Conservation (phyloP, 106 monocot genomes). For the Dendrobium catenatum region DNA sequence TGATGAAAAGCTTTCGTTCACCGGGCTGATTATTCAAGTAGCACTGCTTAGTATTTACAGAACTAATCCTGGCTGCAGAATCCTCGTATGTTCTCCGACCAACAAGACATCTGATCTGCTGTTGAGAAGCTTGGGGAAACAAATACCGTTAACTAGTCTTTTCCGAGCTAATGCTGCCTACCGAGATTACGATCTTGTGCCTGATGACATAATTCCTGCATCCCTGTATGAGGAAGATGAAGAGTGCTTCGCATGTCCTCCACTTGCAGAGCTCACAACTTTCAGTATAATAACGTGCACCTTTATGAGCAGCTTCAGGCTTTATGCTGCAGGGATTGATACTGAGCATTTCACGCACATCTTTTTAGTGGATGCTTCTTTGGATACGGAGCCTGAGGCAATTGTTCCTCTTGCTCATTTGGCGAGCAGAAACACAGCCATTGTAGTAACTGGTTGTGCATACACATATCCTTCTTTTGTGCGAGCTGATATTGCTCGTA, state of each 20-base stretch:
- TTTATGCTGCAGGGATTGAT: slow-evolving; percentile 20
- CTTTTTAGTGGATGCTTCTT: slow-evolving; percentile 8
- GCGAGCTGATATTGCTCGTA: slow-evolving; percentile 8
- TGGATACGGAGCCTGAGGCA: slow-evolving; percentile 6
- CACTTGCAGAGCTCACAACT: slow-evolving; percentile 3
- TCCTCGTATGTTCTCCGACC: slow-evolving; percentile 32
- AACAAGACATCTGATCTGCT: slow-evolving; percentile 28
- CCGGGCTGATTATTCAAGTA: slow-evolving; percentile 7
- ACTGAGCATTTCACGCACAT: slow-evolving; percentile 26
- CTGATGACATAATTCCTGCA: slow-evolving; percentile 18
- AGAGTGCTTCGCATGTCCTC: slow-evolving; percentile 30
- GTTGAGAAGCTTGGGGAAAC: neutral
- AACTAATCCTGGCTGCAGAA: neutral
- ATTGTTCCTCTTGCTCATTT: slow-evolving; percentile 10
- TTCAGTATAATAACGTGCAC: slow-evolving; percentile 29
- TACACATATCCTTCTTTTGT: neutral
- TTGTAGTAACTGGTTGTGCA: neutral
- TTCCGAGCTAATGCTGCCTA: slow-evolving; percentile 46
- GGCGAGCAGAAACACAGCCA: neutral
- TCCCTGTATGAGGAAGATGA: slow-evolving; percentile 10
- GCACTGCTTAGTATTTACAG: slow-evolving; percentile 16
- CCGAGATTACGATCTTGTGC: slow-evolving; percentile 18
- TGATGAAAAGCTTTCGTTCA: neutral
- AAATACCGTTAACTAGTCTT: slow-evolving; percentile 5
- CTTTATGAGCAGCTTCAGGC: slow-evolving; percentile 32